Evolutionary conservation across 495 filamentous ascomycete genomes (phyloP).

Genomic region (Neohortaea acidophila): DNA sequence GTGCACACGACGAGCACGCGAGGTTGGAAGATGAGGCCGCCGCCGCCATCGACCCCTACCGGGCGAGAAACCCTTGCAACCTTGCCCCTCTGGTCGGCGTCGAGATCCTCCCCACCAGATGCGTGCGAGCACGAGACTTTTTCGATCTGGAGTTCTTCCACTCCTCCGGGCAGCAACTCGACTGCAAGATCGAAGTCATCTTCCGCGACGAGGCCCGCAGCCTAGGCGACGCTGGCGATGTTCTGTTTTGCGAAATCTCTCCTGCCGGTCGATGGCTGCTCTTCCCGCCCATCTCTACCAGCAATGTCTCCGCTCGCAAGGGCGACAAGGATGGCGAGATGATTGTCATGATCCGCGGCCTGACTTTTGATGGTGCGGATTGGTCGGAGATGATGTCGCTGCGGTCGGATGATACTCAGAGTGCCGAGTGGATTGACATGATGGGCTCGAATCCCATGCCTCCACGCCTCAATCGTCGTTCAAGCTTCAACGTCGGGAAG

Average conservation of each 20-base stretch:
- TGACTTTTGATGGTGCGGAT: constrained; percentile 34
- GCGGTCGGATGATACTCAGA: constrained; percentile 52
- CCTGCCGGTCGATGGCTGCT: constrained; percentile 65
- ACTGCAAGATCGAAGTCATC: constrained; percentile 78
- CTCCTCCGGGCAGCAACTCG: constrained; percentile 75
- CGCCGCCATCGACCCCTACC: constrained; percentile 61
- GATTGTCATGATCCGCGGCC: constrained; percentile 69
- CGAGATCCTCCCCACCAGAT: constrained; percentile 52
- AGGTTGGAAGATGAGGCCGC: constrained; percentile 85
- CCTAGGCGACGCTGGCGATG: constrained; percentile 47
- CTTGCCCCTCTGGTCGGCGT: constrained; percentile 53
- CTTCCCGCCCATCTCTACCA: constrained; percentile 62
- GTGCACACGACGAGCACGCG: constrained; percentile 71
- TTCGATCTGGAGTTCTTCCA: constrained; percentile 78
- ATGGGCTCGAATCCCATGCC: constrained; percentile 63
- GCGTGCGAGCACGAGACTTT: constrained; percentile 73
- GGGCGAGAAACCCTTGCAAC: constrained; percentile 61
- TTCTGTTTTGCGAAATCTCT: constrained; percentile 81
- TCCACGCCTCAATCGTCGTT: constrained; percentile 32
- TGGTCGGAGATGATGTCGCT: constrained; percentile 78
- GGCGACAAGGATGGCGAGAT: constrained; percentile 57
- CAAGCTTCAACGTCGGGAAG: constrained; percentile 31
- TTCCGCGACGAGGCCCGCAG: constrained; percentile 60
- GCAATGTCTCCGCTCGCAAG: constrained; percentile 59
- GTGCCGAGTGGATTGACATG: constrained; percentile 74